Percentiles rank a stretch among this genome's conserved stretches.
Evolutionary conservation across 371 early-diverging fungal genomes (phyloP).

Genomic region (Coemansia sp.): DNA sequence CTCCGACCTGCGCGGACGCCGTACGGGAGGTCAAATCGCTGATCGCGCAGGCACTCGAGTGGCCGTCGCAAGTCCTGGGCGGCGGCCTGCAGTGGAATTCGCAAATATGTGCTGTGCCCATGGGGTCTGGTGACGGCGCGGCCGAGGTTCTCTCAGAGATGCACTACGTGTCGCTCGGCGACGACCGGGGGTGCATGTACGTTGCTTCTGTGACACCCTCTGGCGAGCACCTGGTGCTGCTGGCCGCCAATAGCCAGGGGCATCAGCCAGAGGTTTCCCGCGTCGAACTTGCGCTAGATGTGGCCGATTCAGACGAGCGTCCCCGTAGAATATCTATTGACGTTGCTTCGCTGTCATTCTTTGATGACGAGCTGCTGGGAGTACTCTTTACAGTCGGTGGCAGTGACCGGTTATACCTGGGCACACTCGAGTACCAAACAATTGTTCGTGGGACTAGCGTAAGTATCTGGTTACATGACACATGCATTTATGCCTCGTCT

Average conservation of each 20-base stretch:
- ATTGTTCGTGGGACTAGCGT: no score
- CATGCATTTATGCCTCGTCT: not conserved
- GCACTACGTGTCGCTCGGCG: slow-evolving; percentile 7
- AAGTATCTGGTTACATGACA: not conserved
- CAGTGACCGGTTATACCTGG: slow-evolving; percentile 19
- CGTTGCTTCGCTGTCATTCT: slow-evolving; percentile 27
- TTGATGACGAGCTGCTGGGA: slow-evolving; percentile 29
- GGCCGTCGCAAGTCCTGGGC: slow-evolving; percentile 37
- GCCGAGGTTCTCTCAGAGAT: slow-evolving; percentile 10
- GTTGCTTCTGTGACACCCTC: slow-evolving; percentile 5
- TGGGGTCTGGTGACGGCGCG: not conserved
- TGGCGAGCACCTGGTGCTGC: slow-evolving; percentile 10
- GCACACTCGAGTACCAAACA: slow-evolving; percentile 23
- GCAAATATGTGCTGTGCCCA: not conserved
- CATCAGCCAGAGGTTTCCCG: slow-evolving; percentile 1
- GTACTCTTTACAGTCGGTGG: slow-evolving; percentile 31
- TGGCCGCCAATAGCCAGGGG: not conserved
- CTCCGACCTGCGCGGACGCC: slow-evolving; percentile 27
- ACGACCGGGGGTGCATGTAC: slow-evolving; percentile 9
- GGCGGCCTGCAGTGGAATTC: slow-evolving; percentile 18
- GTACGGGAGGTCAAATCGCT: slow-evolving; percentile 10
- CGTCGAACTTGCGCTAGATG: slow-evolving; percentile 13
- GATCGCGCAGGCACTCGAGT: slow-evolving; percentile 16
- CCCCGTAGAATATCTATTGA: not conserved
- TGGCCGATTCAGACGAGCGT: not conserved